Percentiles rank a stretch among this genome's conserved stretches.
Conservation (phyloP, 2,329 filamentous ascomycete genomes). For the Paraphaeosphaeria minitans region DNA sequence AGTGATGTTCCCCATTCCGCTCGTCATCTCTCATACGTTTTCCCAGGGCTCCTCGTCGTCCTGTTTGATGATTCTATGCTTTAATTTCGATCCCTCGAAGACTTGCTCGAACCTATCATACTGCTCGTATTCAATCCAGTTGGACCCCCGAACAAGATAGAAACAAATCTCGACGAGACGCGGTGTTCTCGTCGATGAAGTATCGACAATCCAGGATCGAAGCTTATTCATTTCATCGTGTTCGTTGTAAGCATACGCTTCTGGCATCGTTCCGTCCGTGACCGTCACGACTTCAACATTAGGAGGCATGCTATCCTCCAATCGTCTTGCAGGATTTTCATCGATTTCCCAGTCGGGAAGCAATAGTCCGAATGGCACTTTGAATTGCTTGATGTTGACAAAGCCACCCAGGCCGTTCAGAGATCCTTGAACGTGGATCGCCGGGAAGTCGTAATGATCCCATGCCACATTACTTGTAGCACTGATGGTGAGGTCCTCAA, state of each 20-base stretch:
- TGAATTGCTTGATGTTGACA: constrained; percentile 6
- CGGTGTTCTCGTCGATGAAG: constrained; percentile 2
- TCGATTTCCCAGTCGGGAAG: constrained; percentile 4
- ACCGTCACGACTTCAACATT: constrained; percentile 9
- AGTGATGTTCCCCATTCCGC: background rate
- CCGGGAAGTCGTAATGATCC: background rate
- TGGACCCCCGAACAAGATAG: background rate
- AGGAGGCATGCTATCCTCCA: constrained; percentile 12
- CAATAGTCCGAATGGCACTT: background rate
- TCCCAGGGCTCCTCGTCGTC: constrained; percentile 6
- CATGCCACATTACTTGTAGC: background rate
- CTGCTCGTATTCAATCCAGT: background rate
- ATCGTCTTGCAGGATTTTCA: background rate
- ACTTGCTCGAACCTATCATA: background rate
- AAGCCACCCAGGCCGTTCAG: constrained; percentile 1
- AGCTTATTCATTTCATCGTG: background rate
- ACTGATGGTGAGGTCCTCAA: constrained; percentile 10
- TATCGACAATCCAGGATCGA: background rate
- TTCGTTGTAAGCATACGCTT: background rate
- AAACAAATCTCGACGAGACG: constrained; percentile 2
- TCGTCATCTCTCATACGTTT: background rate
- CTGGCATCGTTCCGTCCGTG: background rate
- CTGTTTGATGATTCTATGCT: background rate
- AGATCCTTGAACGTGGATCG: background rate
- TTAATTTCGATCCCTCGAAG: constrained; percentile 2